phyloP scores from a whole-genome alignment of 305 asterid genomes.

The Fraxinus baroniana region DNA sequence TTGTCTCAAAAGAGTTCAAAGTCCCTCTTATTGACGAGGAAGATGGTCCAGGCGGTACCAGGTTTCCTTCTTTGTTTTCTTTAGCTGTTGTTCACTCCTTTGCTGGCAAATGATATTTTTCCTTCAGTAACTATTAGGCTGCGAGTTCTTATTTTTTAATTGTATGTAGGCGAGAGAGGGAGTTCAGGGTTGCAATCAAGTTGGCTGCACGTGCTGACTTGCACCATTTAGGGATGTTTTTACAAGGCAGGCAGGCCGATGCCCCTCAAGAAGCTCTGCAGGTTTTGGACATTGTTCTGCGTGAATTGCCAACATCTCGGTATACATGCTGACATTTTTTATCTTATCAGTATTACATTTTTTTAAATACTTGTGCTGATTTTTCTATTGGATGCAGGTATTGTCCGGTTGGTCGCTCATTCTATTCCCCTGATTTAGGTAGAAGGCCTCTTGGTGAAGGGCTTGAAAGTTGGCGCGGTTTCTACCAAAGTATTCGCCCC shows the following conservation, averaged over 20 bases:
- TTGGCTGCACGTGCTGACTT: slow-evolving; percentile 93
- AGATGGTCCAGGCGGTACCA: slow-evolving; percentile 59
- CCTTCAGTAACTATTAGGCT: not conserved
- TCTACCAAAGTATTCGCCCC: slow-evolving; percentile 97
- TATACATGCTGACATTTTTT: slow-evolving; percentile 19
- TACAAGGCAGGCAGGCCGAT: slow-evolving; percentile 89
- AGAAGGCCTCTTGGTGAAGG: slow-evolving; percentile 91
- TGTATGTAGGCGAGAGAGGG: slow-evolving; percentile 69
- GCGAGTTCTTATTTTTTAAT: slow-evolving; percentile 2
- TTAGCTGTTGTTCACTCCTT: not conserved
- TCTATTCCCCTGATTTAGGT: slow-evolving; percentile 78
- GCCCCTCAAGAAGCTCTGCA: slow-evolving; percentile 99
- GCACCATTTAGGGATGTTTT: slow-evolving; percentile 91
- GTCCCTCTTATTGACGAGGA: slow-evolving; percentile 73
- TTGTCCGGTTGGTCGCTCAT: slow-evolving; percentile 84
- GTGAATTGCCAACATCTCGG: slow-evolving; percentile 83
- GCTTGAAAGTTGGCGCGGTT: slow-evolving; percentile 97
- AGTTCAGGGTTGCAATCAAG: slow-evolving; percentile 79
- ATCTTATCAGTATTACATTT: not conserved
- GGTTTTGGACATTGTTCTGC: slow-evolving; percentile 92
- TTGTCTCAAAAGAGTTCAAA: slow-evolving; percentile 64
- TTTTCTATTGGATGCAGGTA: slow-evolving; percentile 42
- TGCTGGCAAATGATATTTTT: not conserved
- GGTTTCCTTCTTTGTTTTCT: slow-evolving; percentile 33
- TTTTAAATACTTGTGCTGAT: slow-evolving; percentile 6